Evolutionary conservation across 2,329 filamentous ascomycete genomes (phyloP), one percentile per base, ranked within the genome.

Genomic region (Ciborinia camelliae): DNA sequence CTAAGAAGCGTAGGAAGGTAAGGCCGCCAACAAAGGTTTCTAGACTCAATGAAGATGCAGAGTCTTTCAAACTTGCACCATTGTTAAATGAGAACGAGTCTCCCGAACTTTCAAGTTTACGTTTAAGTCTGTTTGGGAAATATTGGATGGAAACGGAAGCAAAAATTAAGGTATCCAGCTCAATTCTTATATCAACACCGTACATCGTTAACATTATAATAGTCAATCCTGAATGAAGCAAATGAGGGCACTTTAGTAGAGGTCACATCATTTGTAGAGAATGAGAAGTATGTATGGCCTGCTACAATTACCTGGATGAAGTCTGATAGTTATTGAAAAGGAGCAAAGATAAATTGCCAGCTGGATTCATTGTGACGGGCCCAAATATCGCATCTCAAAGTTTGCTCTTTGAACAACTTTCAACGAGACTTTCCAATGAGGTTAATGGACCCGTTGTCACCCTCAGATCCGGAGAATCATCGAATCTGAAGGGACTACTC

Each of bases 301-400:
- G n/a, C n/a, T 20, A 57, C 28, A n/a, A 41, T n/a, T 12, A 14
- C 9, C 28, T 37, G n/a, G 5, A 18, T 39, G 26, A 8, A 43
- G 54, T 47, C 58, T 57, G 28, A 63, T 41, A 63, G 50, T 67
- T 48, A 60, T 15, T 53, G 18, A 51, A 61, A 55, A 69, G 68
- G 64, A 64, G 59, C n/a, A 65, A 45, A 41, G 62, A 68, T 23
- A 70, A 53, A 63, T 58, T 73, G 83, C 86, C 89, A 0, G 84
- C 88, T 9, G 89, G 85, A 2, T 88, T 94, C 69, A 86, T 94
- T 70, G 84, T 91, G 65, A 90, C 90, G 10, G 91, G 91, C 0
- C 89, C 91, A 9, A 92, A 91, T 68, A 89, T 92, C 70, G 87
- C 90, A 43, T 89, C 89, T 1, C 89, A 92, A 74, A 84, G 86